These are phyloP conservation scores for Thinopyrum elongatum DNA, from an alignment of 176 grass and related monocot genomes.

Conservation along the genomic window DNA sequence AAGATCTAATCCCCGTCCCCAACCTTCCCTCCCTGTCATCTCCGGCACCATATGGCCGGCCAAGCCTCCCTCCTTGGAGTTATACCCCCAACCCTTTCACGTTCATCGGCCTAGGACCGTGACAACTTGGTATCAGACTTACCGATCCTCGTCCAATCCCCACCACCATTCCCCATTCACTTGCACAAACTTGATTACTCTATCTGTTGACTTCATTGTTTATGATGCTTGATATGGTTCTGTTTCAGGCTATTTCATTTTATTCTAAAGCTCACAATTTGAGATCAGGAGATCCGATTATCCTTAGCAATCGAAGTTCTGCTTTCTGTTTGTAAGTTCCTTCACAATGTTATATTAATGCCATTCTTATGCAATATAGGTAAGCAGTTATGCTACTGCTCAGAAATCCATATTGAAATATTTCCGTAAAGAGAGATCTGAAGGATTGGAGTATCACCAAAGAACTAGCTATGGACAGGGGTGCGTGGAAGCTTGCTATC, in stretches of 20 bases:
- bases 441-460: too few species aligned
- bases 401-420: conserved; percentile 21
- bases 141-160: too few species aligned
- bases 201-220: neutral
- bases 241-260: conserved; percentile 69
- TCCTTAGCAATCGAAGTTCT: conserved; percentile 89
- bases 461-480: too few species aligned
- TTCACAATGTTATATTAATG: conserved; percentile 10
- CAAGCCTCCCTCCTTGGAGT: neutral
- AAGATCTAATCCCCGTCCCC: too few species aligned
- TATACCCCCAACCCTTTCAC: neutral
- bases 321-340: conserved; percentile 84
- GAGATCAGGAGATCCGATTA: conserved; percentile 71
- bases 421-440: too few species aligned
- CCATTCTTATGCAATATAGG: conserved; percentile 14
- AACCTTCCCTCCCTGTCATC: too few species aligned
- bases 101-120: neutral
- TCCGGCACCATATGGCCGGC: neutral
- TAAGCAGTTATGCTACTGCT: conserved; percentile 1
- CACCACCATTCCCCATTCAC: neutral
- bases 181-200: conserved; percentile 20
- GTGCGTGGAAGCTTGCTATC: too few species aligned
- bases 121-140: neutral
- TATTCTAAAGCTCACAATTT: conserved; percentile 85
- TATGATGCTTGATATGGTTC: conserved; percentile 36